A percentile compares a stretch with the other conserved stretches of the same genome.
These are phyloP conservation scores for Heterobasidion occidentale DNA, from an alignment of 1,284 basidiomycete species.

Conservation along the genomic window DNA sequence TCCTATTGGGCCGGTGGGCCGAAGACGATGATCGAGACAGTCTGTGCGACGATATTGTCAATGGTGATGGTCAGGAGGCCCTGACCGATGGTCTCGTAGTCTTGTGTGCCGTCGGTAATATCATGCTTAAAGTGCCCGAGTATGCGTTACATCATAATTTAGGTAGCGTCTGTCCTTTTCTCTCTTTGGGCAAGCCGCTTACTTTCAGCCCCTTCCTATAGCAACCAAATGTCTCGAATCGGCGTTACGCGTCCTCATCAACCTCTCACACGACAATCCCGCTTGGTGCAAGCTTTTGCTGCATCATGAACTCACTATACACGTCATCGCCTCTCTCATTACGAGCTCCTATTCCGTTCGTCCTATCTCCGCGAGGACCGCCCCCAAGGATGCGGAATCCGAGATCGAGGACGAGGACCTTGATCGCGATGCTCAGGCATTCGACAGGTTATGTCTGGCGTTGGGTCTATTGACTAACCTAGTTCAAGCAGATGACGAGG, in stretches of 20 bases:
- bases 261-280: constrained; percentile 52
- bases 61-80: constrained; percentile 16
- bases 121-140: constrained; percentile 19
- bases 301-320: constrained; percentile 33
- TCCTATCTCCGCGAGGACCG: too few species aligned
- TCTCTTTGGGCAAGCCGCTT: not conserved
- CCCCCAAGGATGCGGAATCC: not conserved
- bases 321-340: constrained; percentile 39
- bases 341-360: constrained; percentile 16
- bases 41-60: constrained; percentile 11
- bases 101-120: constrained; percentile 33
- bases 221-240: constrained; percentile 46
- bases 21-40: constrained; percentile 13
- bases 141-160: not conserved
- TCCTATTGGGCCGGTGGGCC: constrained; percentile 49
- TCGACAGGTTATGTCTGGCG: constrained; percentile 63
- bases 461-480: constrained; percentile 68
- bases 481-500: constrained; percentile 45
- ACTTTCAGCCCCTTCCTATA: constrained; percentile 9
- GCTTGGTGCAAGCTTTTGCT: constrained; percentile 45
- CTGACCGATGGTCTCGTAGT: constrained; percentile 34
- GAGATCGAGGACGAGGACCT: constrained; percentile 12
- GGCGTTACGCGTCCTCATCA: constrained; percentile 57
- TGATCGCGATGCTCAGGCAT: constrained; percentile 24
- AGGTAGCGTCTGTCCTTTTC: not conserved